Conservation (phyloP, 2,329 filamentous ascomycete genomes). For the Xylariomycetidae sp. region DNA sequence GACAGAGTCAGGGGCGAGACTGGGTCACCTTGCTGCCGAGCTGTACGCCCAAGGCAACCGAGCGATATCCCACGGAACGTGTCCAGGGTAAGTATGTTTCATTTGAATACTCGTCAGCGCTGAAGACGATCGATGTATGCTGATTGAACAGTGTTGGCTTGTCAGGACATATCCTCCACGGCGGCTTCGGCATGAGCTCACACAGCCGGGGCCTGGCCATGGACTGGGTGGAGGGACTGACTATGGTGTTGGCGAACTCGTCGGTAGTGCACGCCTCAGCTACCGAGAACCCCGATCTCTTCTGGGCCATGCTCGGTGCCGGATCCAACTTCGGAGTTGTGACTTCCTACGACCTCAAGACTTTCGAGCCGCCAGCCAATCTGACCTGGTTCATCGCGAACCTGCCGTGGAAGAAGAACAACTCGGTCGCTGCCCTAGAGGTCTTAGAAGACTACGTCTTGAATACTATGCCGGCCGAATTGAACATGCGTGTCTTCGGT, state of each 20-base stretch:
- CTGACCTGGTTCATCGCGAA: constrained; percentile 26
- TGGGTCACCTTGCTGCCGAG: constrained; percentile 34
- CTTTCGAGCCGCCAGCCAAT: constrained; percentile 25
- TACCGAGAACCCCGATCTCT: constrained; percentile 27
- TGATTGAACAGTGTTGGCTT: constrained; percentile 28
- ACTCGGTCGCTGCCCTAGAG: constrained; percentile 43
- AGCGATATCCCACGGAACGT: constrained; percentile 32
- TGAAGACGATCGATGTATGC: not conserved
- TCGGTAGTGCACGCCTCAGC: constrained; percentile 23
- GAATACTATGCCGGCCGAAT: constrained; percentile 32
- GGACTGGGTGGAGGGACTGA: constrained; percentile 36
- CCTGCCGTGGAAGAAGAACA: constrained; percentile 22
- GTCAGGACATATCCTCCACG: constrained; percentile 31
- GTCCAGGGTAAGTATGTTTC: constrained; percentile 29
- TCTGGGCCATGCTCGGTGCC: constrained; percentile 29
- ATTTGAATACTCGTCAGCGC: not conserved
- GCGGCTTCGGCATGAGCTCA: constrained; percentile 32
- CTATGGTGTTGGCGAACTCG: constrained; percentile 26
- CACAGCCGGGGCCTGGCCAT: constrained; percentile 41
- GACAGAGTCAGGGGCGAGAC: constrained; percentile 38
- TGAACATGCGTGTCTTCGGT: constrained; percentile 38
- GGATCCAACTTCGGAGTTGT: constrained; percentile 29
- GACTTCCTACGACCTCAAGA: constrained; percentile 24
- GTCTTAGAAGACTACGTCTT: constrained; percentile 22
- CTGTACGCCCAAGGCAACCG: constrained; percentile 28